Percentiles rank a stretch among this genome's conserved stretches.
These are phyloP conservation scores for Zychaea mexicana DNA, from an alignment of 371 early-diverging fungal genomes.

Conservation along the genomic window DNA sequence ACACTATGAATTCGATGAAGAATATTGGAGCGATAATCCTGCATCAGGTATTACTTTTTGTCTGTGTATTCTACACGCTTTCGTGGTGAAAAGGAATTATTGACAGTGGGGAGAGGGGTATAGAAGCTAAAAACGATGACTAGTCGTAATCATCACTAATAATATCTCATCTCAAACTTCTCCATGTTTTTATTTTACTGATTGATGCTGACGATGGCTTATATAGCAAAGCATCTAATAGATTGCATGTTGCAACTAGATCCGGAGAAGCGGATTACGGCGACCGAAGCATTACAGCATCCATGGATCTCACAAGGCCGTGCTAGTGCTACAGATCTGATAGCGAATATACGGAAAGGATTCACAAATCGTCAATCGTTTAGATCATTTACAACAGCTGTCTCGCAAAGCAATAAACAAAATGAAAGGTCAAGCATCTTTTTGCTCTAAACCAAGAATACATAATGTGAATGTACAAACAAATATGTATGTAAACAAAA, in stretches of 20 bases:
- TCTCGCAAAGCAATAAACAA: conserved; percentile 16
- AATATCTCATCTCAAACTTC: too few species aligned
- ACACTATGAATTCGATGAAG: conserved; percentile 73
- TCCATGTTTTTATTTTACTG: too few species aligned
- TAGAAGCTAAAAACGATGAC: too few species aligned
- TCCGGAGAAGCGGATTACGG: conserved; percentile 73
- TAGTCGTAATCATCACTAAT: background rate
- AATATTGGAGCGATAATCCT: conserved; percentile 81
- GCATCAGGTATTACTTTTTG: conserved; percentile 46
- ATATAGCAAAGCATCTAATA: conserved; percentile 80
- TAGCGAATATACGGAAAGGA: conserved; percentile 23
- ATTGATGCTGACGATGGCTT: too few species aligned
- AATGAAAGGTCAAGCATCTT: too few species aligned
- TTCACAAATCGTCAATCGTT: conserved; percentile 19
- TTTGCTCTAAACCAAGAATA: too few species aligned
- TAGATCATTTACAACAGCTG: conserved; percentile 17
- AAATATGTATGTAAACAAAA: too few species aligned
- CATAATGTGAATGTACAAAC: too few species aligned
- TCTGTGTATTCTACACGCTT: too few species aligned
- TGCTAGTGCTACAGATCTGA: conserved; percentile 28
- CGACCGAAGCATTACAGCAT: conserved; percentile 73
- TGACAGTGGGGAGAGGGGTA: too few species aligned
- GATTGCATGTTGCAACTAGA: conserved; percentile 70
- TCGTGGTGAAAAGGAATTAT: too few species aligned
- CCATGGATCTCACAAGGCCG: conserved; percentile 65